Evolutionary conservation across 306 rosid genomes (phyloP), one percentile per base, ranked within the genome.

Genomic region (Ceratonia siliqua): DNA sequence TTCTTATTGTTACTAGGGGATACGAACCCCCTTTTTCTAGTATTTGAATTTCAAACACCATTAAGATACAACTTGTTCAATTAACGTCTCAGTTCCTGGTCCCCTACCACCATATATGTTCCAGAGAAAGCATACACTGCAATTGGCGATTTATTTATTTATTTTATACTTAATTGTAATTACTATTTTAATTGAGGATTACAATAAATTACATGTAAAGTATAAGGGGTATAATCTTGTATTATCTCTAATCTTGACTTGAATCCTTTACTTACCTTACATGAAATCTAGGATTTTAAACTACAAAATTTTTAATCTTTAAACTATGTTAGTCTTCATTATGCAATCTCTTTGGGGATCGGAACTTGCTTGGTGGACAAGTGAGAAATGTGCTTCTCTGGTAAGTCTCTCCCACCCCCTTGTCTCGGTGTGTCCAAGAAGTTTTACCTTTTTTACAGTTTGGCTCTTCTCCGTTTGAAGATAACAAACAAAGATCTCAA

Each of bases 31-130:
- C 24, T 11, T 17, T 43, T 18, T 71, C 80, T 78, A 73, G 21
- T 52, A 39, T 86, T 86, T 86, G 89, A 86, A 86, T 69, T 86
- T 86, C 78, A 85, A 85, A 76, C 72, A 32, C 10, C 21, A 76
- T 79, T 56, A 85, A 79, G 85, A 75, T 25, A 45, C 25, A 75
- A 54, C 53, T 13, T 9, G 8, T 56, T 36, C 43, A 45, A 43
- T 75, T 74, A 65, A 48, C 63, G 50, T 70, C 50, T 71, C 75
- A 49, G 22, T 71, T 56, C 14, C 0, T 74, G 89, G 85, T 83
- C 85, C 85, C 89, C 89, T 80, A 53, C 66, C 22, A 30, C 59
- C 20, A 52, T 63, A 36, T 58, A 61, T 21, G 45, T 46, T 75
- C 78, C 55, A 70, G 41, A 38, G 21, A 72, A 79, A 49, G 52